Evolutionary conservation across 257 asterid genomes (phyloP).

Genomic region (Ligustrum vulgare): DNA sequence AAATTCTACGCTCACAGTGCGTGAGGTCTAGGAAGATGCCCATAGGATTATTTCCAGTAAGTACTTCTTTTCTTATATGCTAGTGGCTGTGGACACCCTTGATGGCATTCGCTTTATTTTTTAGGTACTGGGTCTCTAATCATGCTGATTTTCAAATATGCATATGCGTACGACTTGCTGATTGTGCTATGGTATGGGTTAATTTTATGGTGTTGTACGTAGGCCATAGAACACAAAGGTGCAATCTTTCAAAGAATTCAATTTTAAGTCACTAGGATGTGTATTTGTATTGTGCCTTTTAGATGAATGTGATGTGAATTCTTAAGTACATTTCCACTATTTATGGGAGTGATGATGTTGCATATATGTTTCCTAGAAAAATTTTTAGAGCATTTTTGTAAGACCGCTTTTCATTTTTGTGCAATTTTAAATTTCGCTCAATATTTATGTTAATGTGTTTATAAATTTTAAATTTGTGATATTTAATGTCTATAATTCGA

Average conservation of each 20-base stretch:
- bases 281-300: not conserved
- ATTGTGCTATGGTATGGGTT: not conserved
- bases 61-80: conserved; percentile 88
- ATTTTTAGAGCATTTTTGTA: not conserved
- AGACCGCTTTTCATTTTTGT: too few relatives aligned
- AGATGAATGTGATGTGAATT: not conserved
- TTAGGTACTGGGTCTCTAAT: conserved; percentile 52
- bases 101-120: conserved; percentile 91
- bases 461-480: too few relatives aligned
- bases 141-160: not conserved
- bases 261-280: not conserved
- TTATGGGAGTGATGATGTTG: not conserved
- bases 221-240: not conserved
- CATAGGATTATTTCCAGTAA: conserved; percentile 91
- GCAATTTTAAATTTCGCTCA: too few relatives aligned
- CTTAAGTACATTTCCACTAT: not conserved
- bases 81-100: conserved; percentile 92
- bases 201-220: not conserved
- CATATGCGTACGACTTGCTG: not conserved
- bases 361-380: conserved; percentile 2
- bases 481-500: too few relatives aligned
- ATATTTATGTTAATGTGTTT: too few relatives aligned
- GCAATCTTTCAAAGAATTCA: not conserved
- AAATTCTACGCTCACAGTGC: conserved; percentile 83
- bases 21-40: conserved; percentile 96